Percentiles rank a stretch among this genome's conserved stretches.
phyloP scores from a whole-genome alignment of 345 rosid species.

The Murraya paniculata region DNA sequence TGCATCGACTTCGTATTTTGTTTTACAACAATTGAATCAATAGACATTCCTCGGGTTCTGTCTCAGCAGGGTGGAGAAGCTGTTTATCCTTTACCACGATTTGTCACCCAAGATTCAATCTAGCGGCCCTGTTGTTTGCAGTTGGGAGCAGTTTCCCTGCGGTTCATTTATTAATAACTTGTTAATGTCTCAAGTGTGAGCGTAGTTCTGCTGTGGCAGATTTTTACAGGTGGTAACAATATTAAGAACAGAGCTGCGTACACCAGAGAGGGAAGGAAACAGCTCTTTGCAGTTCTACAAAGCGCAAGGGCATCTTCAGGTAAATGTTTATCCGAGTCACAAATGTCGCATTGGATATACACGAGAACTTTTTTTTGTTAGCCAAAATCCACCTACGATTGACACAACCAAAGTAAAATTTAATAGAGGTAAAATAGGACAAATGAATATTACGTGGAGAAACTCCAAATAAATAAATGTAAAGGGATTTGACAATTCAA shows the following conservation, averaged over 20 bases:
- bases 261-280: slow-evolving; percentile 95
- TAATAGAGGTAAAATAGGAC: too few relatives aligned
- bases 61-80: slow-evolving; percentile 97
- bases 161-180: slow-evolving; percentile 13
- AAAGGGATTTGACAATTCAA: too few relatives aligned
- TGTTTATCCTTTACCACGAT: slow-evolving; percentile 86
- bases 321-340: slow-evolving; percentile 30
- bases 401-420: too few relatives aligned
- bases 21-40: too few relatives aligned
- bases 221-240: slow-evolving; percentile 53
- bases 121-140: slow-evolving; percentile 88
- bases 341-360: too few relatives aligned
- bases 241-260: slow-evolving; percentile 68
- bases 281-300: slow-evolving; percentile 92
- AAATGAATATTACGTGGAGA: too few relatives aligned
- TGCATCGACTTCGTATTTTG: too few relatives aligned
- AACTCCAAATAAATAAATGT: too few relatives aligned
- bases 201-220: slow-evolving; percentile 41
- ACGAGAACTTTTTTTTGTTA: too few relatives aligned
- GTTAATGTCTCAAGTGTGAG: slow-evolving; percentile 15
- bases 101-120: slow-evolving; percentile 84
- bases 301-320: slow-evolving; percentile 99
- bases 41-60: slow-evolving; percentile 83
- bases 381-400: too few relatives aligned
- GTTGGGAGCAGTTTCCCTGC: slow-evolving; percentile 44